Evolutionary conservation across 441 rosid genomes (phyloP), one percentile per base, ranked within the genome.

Genomic region (Metrosideros polymorpha): DNA sequence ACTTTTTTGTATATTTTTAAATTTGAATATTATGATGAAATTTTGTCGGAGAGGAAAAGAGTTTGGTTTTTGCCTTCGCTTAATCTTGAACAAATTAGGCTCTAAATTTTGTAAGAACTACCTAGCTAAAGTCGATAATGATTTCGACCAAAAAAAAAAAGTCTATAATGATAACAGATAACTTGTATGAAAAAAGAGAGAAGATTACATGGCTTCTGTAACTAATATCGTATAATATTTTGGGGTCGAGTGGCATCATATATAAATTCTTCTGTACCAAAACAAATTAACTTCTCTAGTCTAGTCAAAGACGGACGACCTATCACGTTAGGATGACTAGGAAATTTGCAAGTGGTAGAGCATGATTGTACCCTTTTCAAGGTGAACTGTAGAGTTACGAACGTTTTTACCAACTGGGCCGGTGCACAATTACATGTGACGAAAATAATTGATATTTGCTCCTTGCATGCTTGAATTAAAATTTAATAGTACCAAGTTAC

Each of bases 261-360:
- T 18, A 19, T 19, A 35, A 5, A 12, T 63, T 32, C 7, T 18
- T 12, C 15, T 12, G 61, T 27, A 27, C 30, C 61, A 56, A 54
- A 54, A 54, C 57, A 9, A 54, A 54, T 24, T 12, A 1, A 27
- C 29, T 25, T 25, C 14, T 27, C 30, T 56, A 25, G 6, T 56
- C 61, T 56, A 25, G 29, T 56, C 30, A 27, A 56, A 4, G 7
- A 27, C 12, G 77, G n/a, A 32, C 43, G 1, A 19, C 15, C 15
- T 0, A 9, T 19, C 27, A 5, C 27, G 0, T 66, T 24, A 7
- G 7, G 0, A 9, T 19, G 43, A 9, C 27, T 35, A 35, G 1
- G 18, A 66, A 35, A 35, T 9, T 66, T 35, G 27, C 45, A 19
- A 9, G 27, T 35, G 79, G 4, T 22, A 5, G n/a, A 35, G 22